A percentile compares a stretch with the other conserved stretches of the same genome.
Conservation (phyloP, 805 yeast species). For the Cyberlindnera mycetangii region DNA sequence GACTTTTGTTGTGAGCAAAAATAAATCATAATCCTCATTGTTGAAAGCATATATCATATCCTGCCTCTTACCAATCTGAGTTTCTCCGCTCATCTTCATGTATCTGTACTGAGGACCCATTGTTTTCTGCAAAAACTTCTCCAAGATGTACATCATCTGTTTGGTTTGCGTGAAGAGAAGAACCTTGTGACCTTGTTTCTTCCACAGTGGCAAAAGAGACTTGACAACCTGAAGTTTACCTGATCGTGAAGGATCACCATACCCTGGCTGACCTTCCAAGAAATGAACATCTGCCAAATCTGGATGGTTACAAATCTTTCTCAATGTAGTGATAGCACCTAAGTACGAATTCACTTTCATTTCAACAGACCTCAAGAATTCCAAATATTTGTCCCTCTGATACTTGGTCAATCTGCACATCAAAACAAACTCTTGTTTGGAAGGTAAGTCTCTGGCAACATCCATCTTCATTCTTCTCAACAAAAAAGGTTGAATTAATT, state of each 20-base stretch:
- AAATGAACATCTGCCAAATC: conserved; percentile 60
- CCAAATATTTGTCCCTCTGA: conserved; percentile 72
- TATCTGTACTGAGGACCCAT: conserved; percentile 41
- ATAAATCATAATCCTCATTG: conserved; percentile 55
- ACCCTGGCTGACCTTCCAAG: conserved; percentile 30
- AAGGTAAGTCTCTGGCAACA: conserved; percentile 92
- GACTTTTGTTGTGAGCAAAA: conserved; percentile 87
- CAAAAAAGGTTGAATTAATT: conserved; percentile 85
- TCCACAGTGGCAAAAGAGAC: conserved; percentile 75
- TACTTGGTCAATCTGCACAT: conserved; percentile 80
- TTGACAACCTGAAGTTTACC: conserved; percentile 92
- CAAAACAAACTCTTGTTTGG: conserved; percentile 89
- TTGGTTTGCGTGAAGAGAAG: conserved; percentile 88
- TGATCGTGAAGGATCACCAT: conserved; percentile 60
- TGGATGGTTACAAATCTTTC: conserved; percentile 96
- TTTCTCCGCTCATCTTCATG: conserved; percentile 92
- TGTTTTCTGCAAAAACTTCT: conserved; percentile 52
- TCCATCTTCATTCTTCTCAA: conserved; percentile 86
- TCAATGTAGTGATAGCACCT: conserved; percentile 83
- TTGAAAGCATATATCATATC: conserved; percentile 79
- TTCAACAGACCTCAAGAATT: conserved; percentile 75
- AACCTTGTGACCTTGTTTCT: conserved; percentile 69
- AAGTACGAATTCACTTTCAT: conserved; percentile 73
- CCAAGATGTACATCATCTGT: conserved; percentile 89
- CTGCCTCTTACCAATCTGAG: conserved; percentile 77